Conservation (phyloP, 2,329 filamentous ascomycete genomes). For the Dactylellina parvicollis region DNA sequence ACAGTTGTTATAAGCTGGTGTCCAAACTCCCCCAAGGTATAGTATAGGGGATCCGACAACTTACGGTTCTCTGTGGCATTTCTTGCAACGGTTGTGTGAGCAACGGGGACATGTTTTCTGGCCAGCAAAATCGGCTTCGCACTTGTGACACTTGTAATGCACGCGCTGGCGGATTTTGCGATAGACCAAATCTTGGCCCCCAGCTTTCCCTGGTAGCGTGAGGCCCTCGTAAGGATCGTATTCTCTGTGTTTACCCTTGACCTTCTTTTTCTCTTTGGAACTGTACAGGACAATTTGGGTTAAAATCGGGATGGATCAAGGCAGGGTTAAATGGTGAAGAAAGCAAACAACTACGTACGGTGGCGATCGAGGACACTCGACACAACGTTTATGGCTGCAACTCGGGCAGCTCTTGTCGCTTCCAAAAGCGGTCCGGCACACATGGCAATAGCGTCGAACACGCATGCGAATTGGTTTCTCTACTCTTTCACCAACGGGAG, state of each 20-base stretch:
- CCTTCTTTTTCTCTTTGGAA: slow-evolving; percentile 67
- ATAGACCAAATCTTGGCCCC: slow-evolving; percentile 76
- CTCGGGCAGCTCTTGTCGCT: slow-evolving; percentile 76
- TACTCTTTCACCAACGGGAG: slow-evolving; percentile 66
- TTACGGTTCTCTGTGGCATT: slow-evolving; percentile 82
- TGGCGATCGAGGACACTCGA: slow-evolving; percentile 79
- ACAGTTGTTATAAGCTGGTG: slow-evolving; percentile 19
- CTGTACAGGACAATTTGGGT: slow-evolving; percentile 21
- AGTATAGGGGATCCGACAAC: slow-evolving; percentile 60
- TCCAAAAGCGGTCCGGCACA: slow-evolving; percentile 79
- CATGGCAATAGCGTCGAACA: slow-evolving; percentile 81
- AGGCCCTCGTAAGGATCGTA: slow-evolving; percentile 60
- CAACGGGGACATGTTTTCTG: slow-evolving; percentile 75
- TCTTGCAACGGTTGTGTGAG: slow-evolving; percentile 77
- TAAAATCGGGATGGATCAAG: background rate
- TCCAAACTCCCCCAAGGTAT: background rate
- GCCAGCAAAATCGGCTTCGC: slow-evolving; percentile 71
- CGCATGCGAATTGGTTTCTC: slow-evolving; percentile 82
- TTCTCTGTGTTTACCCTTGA: slow-evolving; percentile 64
- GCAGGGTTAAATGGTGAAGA: background rate
- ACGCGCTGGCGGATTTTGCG: slow-evolving; percentile 78
- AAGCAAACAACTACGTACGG: slow-evolving; percentile 48
- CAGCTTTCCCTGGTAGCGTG: slow-evolving; percentile 72
- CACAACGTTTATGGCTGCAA: slow-evolving; percentile 84
- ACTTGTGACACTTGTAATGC: slow-evolving; percentile 79